A percentile compares a stretch with the other conserved stretches of the same genome.
Evolutionary conservation across 2,329 filamentous ascomycete genomes (phyloP).

Genomic region (Hyphodiscus sp.): DNA sequence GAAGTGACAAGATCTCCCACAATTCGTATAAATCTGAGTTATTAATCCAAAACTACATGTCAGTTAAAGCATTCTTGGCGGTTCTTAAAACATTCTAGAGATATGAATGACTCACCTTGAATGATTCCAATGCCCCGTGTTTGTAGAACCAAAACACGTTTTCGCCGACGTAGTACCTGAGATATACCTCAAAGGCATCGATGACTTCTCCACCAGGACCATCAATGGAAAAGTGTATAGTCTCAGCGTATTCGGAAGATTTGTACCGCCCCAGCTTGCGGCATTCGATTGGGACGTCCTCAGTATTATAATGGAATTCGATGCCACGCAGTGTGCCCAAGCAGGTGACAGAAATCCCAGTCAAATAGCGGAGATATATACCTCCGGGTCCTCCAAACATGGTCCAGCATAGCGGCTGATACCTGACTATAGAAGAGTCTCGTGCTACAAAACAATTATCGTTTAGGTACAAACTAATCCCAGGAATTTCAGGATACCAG

Average conservation of each 20-base stretch:
- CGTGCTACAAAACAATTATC: neutral
- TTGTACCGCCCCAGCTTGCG: conserved; percentile 6
- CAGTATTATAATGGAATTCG: conserved; percentile 5
- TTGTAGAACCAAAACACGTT: conserved; percentile 5
- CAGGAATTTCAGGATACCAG: conserved; percentile 5
- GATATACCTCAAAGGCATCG: conserved; percentile 2
- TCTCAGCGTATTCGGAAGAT: conserved; percentile 3
- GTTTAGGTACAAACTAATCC: conserved; percentile 2
- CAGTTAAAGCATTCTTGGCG: no score
- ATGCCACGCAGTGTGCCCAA: conserved; percentile 1
- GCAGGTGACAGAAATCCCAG: conserved; percentile 5
- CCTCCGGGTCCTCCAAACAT: conserved; percentile 2
- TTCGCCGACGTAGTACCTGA: conserved; percentile 1
- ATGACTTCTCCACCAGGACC: conserved; percentile 7
- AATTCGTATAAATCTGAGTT: no score
- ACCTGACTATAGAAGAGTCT: neutral
- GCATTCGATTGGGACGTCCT: conserved; percentile 2
- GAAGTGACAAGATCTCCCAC: no score
- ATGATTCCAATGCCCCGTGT: conserved; percentile 3
- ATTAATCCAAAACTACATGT: no score
- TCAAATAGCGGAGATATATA: conserved; percentile 5
- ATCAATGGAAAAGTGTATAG: conserved; percentile 6
- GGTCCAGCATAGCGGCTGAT: conserved; percentile 3
- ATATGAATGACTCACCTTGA: conserved; percentile 7
- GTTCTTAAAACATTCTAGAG: conserved; percentile 4